A percentile compares a stretch with the other conserved stretches of the same genome.
These are phyloP conservation scores for Butyriboletus loyo DNA, from an alignment of 768 basidiomycete genomes.

Conservation along the genomic window DNA sequence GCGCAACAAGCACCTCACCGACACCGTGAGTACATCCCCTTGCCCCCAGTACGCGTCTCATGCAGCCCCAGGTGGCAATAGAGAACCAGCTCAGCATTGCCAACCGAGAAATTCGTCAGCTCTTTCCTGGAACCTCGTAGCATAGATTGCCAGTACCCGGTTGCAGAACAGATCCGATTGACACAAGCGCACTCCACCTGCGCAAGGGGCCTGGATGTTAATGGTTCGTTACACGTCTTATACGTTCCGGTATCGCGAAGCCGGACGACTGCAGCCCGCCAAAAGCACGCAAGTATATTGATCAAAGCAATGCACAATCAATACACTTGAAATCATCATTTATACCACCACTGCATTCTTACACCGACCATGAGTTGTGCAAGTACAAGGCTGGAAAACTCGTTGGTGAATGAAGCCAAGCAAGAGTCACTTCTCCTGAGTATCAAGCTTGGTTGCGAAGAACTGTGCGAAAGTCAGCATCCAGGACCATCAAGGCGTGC, in stretches of 20 bases:
- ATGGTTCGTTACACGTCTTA: not conserved
- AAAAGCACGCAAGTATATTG: not conserved
- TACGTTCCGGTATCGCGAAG: not conserved
- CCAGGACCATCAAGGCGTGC: constrained; percentile 14
- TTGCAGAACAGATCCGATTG: not conserved
- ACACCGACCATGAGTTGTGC: not conserved
- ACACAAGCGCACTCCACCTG: not conserved
- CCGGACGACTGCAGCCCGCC: not conserved
- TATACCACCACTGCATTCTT: not conserved
- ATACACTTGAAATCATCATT: not conserved
- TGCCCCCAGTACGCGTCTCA: constrained; percentile 9
- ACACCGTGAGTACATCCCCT: constrained; percentile 43
- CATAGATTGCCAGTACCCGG: not conserved
- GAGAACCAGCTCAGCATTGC: constrained; percentile 57
- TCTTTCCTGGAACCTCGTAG: constrained; percentile 37
- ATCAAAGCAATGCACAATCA: not conserved
- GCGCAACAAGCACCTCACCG: constrained; percentile 52
- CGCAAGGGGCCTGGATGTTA: not conserved
- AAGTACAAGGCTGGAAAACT: not conserved
- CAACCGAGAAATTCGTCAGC: constrained; percentile 58
- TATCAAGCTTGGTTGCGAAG: constrained; percentile 68
- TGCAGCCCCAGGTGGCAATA: constrained; percentile 45
- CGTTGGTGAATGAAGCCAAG: not conserved
- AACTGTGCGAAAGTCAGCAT: constrained; percentile 49
- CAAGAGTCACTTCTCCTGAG: not conserved